Conservation (phyloP, 306 rosid species). For the Rosa chinensis region DNA sequence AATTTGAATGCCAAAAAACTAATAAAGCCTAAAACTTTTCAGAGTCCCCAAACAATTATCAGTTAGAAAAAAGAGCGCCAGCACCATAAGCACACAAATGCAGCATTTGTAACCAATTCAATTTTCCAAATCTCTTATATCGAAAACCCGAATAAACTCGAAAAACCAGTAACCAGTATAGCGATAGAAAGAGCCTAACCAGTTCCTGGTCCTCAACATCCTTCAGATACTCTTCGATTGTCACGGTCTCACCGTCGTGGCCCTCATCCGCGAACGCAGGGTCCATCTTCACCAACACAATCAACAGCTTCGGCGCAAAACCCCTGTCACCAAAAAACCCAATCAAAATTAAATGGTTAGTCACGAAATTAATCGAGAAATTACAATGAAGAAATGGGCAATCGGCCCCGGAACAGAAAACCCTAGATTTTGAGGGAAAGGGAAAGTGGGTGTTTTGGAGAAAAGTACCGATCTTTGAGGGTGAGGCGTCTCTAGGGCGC, state of each 20-base stretch:
- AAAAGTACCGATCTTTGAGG: slow-evolving; percentile 21
- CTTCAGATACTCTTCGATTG: slow-evolving; percentile 77
- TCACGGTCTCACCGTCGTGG: slow-evolving; percentile 45
- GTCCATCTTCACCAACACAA: slow-evolving; percentile 48
- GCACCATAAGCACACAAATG: neutral
- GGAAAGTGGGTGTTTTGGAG: neutral
- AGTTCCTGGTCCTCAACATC: slow-evolving; percentile 88
- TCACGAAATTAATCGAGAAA: neutral
- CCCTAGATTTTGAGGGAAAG: slow-evolving; percentile 45
- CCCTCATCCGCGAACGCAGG: slow-evolving; percentile 60
- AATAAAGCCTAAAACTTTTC: neutral
- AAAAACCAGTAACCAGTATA: neutral
- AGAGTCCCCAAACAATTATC: neutral
- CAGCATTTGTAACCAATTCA: neutral
- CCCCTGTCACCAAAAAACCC: slow-evolving; percentile 13
- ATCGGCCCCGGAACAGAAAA: slow-evolving; percentile 29
- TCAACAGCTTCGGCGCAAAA: neutral
- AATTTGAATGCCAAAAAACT: neutral
- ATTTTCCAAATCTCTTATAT: neutral
- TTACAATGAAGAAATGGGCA: neutral
- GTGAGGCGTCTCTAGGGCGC: neutral
- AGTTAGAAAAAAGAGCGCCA: neutral
- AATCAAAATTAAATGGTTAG: neutral
- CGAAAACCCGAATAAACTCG: neutral
- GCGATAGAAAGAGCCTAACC: slow-evolving; percentile 37